Evolutionary conservation across 2,329 filamentous ascomycete genomes (phyloP).

Genomic region (Botrytis deweyae): DNA sequence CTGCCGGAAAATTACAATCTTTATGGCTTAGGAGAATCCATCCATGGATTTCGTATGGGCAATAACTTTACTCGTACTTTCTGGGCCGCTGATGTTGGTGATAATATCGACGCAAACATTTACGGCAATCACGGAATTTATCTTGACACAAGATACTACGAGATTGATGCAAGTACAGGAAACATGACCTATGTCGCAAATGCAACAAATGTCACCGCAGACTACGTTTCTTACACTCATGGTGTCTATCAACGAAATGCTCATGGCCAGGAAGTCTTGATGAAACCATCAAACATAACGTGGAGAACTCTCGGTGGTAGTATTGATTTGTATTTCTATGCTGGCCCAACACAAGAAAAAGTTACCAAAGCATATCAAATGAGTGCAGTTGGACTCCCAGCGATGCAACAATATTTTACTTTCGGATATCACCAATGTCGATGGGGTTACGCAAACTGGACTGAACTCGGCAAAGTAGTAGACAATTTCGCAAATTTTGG

Average conservation of each 20-base stretch:
- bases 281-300: constrained; percentile 63
- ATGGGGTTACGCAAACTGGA: constrained; percentile 79
- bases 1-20: constrained; percentile 72
- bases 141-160: constrained; percentile 74
- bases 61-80: constrained; percentile 70
- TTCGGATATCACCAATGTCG: constrained; percentile 82
- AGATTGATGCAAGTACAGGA: constrained; percentile 49
- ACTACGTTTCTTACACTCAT: constrained; percentile 68
- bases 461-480: constrained; percentile 63
- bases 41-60: constrained; percentile 68
- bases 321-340: constrained; percentile 77
- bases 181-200: constrained; percentile 54
- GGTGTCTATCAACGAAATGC: constrained; percentile 76
- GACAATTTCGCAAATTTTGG: constrained; percentile 61
- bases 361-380: constrained; percentile 70
- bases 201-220: constrained; percentile 50
- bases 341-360: constrained; percentile 66
- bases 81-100: constrained; percentile 66
- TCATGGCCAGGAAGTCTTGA: constrained; percentile 71
- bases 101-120: constrained; percentile 55
- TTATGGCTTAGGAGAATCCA: constrained; percentile 72
- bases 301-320: constrained; percentile 74
- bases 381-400: constrained; percentile 66
- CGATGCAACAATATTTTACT: constrained; percentile 78
- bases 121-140: constrained; percentile 80